Evolutionary conservation across 1,284 basidiomycete genomes (phyloP).

Genomic region (Boletus smithii): DNA sequence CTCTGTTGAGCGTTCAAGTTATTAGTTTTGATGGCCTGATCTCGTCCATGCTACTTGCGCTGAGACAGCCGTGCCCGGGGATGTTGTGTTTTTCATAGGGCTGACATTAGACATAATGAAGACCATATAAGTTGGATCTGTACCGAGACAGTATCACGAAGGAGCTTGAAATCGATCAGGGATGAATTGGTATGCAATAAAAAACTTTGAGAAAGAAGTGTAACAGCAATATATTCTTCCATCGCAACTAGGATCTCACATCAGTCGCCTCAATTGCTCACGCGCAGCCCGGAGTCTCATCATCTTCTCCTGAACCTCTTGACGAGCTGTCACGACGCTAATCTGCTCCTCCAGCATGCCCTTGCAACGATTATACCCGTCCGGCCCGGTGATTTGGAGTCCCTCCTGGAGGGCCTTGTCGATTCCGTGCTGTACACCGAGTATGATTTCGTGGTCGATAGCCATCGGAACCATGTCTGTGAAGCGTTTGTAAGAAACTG

Average conservation of each 20-base stretch:
- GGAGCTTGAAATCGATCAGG: too few species aligned
- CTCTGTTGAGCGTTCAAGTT: too few species aligned
- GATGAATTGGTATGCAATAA: too few species aligned
- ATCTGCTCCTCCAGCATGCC: slow-evolving; percentile 55
- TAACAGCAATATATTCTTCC: neutral
- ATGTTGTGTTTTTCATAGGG: too few species aligned
- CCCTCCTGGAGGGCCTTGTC: slow-evolving; percentile 47
- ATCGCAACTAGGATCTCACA: slow-evolving; percentile 8
- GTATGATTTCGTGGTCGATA: slow-evolving; percentile 61
- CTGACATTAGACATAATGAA: too few species aligned
- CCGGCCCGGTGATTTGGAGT: slow-evolving; percentile 36
- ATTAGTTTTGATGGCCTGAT: too few species aligned
- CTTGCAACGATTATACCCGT: slow-evolving; percentile 37
- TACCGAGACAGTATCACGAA: too few species aligned
- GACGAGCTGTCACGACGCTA: slow-evolving; percentile 43
- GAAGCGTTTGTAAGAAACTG: slow-evolving; percentile 70
- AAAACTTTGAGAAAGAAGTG: too few species aligned
- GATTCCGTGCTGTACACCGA: slow-evolving; percentile 41
- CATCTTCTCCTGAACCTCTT: slow-evolving; percentile 50
- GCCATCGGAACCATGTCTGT: slow-evolving; percentile 60
- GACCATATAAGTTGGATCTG: too few species aligned
- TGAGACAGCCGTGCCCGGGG: too few species aligned
- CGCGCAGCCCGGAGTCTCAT: slow-evolving; percentile 51
- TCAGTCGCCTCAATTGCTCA: slow-evolving; percentile 39
- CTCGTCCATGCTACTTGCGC: too few species aligned